Base-by-base conservation (phyloP, 2,329 filamentous ascomycete species). In the Hirsutella rhossiliensis region DNA sequence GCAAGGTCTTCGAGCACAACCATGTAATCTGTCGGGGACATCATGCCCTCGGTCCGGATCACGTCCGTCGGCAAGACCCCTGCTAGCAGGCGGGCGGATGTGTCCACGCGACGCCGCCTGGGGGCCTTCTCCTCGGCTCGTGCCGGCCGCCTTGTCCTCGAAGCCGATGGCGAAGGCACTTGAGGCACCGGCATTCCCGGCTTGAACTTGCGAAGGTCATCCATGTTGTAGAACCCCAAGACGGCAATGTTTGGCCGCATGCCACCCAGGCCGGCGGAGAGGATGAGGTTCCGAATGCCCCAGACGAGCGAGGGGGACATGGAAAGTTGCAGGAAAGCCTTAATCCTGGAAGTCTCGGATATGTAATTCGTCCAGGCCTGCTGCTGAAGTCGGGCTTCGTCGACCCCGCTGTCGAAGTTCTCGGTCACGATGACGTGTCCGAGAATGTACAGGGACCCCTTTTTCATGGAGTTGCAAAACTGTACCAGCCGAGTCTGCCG, bases 401-500 rank as follows among this genome's bases (percentile, higher is more conserved):
- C 78, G 9, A 94, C 84, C 4, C 86, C 84, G 3, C 75, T 73
- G 18, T 77, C 76, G 55, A 94, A 94, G 56, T 94, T 84, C 47
- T 86, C 75, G 0, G 85, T 87, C 3, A 94, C 86, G 47, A 94
- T 88, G 38, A 94, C 85, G 61, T 94, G 87, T 0, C 87, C 87
- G 2, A 94, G 70, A 11, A 94, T 84, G 58, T 92, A 94, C 1
- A 94, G 62, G 0, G 80, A 81, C 0, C 87, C 88, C 56, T 94
- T 94, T 59, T 94, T 94, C 59, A 94, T 67, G 0, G 86, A 88
- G 59, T 94, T 94, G 63, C 87, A 94, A 53, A 94, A 94, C 47
- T 89, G 85, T 3, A 94, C 90, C 36, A 94, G 73, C 37, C 85
- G 82, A 43, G 84, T 87, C 57, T 92, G 85, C 6, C 75, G 75